Evolutionary conservation across 2,329 filamentous ascomycete genomes (phyloP).

Genomic region (Incumbomyces delicatus): DNA sequence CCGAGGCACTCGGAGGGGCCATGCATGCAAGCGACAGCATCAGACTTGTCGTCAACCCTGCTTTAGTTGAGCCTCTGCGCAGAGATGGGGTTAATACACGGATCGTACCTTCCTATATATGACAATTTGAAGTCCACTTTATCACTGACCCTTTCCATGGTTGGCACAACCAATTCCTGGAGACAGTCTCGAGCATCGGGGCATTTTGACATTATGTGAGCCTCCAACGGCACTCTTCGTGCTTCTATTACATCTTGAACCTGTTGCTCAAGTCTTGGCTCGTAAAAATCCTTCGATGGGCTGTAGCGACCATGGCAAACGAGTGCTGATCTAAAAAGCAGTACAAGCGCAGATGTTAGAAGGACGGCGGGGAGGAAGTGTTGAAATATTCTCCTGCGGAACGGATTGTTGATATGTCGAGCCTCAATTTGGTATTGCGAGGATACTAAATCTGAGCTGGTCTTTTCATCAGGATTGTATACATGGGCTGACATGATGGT

Average conservation of each 20-base stretch:
- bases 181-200: slow-evolving; percentile 83
- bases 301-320: slow-evolving; percentile 15
- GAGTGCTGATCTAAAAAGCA: slow-evolving; percentile 13
- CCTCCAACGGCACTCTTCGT: slow-evolving; percentile 63
- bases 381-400: slow-evolving; percentile 4
- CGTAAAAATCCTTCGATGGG: slow-evolving; percentile 5
- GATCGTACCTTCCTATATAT: slow-evolving; percentile 68
- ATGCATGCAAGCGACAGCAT: slow-evolving; percentile 80
- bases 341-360: slow-evolving; percentile 10
- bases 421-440: too few species aligned
- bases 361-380: slow-evolving; percentile 15
- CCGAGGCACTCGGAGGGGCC: slow-evolving; percentile 85
- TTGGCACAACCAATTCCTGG: slow-evolving; percentile 67
- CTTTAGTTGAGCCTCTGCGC: slow-evolving; percentile 1
- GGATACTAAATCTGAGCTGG: too few species aligned
- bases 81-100: slow-evolving; percentile 6
- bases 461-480: too few species aligned
- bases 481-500: too few species aligned
- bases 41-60: slow-evolving; percentile 58
- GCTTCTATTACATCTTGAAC: slow-evolving; percentile 2
- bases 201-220: slow-evolving; percentile 96
- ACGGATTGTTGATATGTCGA: neutral
- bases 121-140: slow-evolving; percentile 88
- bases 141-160: slow-evolving; percentile 69
- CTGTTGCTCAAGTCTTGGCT: neutral